These are phyloP conservation scores for Castanea mollissima DNA, from an alignment of 306 rosid genomes.

Conservation along the genomic window DNA sequence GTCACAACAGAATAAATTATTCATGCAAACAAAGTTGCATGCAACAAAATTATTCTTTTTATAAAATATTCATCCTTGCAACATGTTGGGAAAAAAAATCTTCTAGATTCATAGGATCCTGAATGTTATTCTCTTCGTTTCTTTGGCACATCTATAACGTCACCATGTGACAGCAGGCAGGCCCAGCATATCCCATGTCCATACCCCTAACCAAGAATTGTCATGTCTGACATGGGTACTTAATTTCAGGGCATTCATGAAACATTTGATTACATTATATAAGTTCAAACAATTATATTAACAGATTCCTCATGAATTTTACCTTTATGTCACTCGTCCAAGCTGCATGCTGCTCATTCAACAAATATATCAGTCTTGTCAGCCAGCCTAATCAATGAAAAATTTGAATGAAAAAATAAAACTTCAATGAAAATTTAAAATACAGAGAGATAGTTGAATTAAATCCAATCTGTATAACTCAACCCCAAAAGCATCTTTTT, in stretches of 20 bases:
- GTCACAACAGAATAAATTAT: not conserved
- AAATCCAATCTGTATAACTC: not conserved
- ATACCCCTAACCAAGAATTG: not conserved
- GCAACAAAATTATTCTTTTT: not conserved
- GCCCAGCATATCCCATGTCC: conserved; percentile 15
- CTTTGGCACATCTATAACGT: not conserved
- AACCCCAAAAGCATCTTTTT: conserved; percentile 7
- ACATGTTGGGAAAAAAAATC: not conserved
- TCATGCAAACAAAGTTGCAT: not conserved
- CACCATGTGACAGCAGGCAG: conserved; percentile 8
- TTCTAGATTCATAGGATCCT: conserved; percentile 2
- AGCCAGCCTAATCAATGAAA: conserved; percentile 90
- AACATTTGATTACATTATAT: conserved; percentile 3
- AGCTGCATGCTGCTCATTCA: conserved; percentile 82
- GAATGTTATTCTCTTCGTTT: conserved; percentile 7
- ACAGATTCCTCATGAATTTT: conserved; percentile 29
- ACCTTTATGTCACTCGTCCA: conserved; percentile 67
- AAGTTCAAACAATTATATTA: conserved; percentile 12
- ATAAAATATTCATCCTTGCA: not conserved
- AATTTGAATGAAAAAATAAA: conserved; percentile 56
- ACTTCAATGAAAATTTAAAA: conserved; percentile 40
- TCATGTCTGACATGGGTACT: not conserved
- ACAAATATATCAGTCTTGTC: conserved; percentile 87
- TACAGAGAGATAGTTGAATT: conserved; percentile 22
- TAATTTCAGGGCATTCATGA: not conserved